phyloP scores from a whole-genome alignment of 2,329 filamentous ascomycete genomes.

The Rachicladosporium sp. region DNA sequence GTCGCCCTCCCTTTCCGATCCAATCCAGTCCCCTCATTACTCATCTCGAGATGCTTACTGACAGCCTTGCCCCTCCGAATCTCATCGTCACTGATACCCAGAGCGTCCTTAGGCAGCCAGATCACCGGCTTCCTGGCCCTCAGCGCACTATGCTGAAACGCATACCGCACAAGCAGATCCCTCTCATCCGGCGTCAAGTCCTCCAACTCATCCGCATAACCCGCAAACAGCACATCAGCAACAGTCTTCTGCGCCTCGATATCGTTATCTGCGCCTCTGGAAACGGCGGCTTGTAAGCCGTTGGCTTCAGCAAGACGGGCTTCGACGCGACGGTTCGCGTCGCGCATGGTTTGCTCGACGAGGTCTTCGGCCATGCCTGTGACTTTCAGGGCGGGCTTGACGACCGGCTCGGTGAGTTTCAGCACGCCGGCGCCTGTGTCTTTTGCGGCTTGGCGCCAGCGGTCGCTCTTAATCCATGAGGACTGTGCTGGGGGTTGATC shows the following conservation, averaged over 20 bases:
- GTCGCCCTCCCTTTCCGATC: slow-evolving; percentile 66
- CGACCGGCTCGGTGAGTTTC: not conserved
- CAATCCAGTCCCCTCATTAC: slow-evolving; percentile 79
- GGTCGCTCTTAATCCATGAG: slow-evolving; percentile 8
- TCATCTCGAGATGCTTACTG: slow-evolving; percentile 71
- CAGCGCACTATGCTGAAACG: slow-evolving; percentile 82
- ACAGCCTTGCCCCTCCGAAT: slow-evolving; percentile 64
- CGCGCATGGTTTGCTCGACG: not conserved
- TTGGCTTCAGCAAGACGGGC: slow-evolving; percentile 2
- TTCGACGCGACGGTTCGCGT: slow-evolving; percentile 4
- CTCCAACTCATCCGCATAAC: slow-evolving; percentile 84
- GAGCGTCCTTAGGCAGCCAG: slow-evolving; percentile 84
- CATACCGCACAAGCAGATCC: slow-evolving; percentile 70
- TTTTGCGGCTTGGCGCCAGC: slow-evolving; percentile 7
- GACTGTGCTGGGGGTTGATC: slow-evolving; percentile 4
- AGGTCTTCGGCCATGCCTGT: slow-evolving; percentile 4
- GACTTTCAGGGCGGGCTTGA: slow-evolving; percentile 4
- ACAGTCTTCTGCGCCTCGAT: slow-evolving; percentile 44
- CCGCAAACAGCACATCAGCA: slow-evolving; percentile 71
- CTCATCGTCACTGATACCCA: slow-evolving; percentile 88
- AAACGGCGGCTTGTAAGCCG: not conserved
- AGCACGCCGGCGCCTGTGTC: too few species aligned
- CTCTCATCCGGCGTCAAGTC: slow-evolving; percentile 84
- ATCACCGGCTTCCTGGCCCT: slow-evolving; percentile 74
- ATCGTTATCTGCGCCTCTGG: not conserved